phyloP scores from a whole-genome alignment of 352 stramenopile species.

The Plasmopara muralis region DNA sequence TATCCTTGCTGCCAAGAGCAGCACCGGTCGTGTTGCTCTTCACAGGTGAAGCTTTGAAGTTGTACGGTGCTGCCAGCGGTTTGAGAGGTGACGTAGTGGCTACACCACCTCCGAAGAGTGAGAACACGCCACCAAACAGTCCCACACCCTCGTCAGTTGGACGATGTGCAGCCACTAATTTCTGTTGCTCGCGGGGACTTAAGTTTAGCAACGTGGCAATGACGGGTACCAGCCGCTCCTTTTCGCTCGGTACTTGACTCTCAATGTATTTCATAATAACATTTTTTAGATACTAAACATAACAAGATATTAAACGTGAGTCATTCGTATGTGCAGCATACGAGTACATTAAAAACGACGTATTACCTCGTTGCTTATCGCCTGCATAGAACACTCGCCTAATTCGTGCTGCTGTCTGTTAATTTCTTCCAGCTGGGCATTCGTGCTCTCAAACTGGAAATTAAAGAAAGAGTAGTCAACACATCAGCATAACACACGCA shows the following conservation, averaged over 20 bases:
- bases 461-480: constrained; percentile 4
- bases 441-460: constrained; percentile 47
- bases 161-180: constrained; percentile 39
- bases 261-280: constrained; percentile 83
- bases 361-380: constrained; percentile 60
- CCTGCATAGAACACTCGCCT: constrained; percentile 28
- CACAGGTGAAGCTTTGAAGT: constrained; percentile 29
- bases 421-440: constrained; percentile 41
- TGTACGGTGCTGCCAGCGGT: constrained; percentile 41
- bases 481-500: background rate
- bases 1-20: constrained; percentile 27
- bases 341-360: background rate
- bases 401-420: constrained; percentile 54
- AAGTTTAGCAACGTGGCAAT: constrained; percentile 71
- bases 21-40: constrained; percentile 17
- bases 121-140: constrained; percentile 66
- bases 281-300: constrained; percentile 75
- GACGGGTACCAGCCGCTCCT: constrained; percentile 73
- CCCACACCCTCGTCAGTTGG: constrained; percentile 34
- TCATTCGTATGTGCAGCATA: background rate
- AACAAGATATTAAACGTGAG: constrained; percentile 5
- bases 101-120: constrained; percentile 45
- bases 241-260: constrained; percentile 64
- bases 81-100: constrained; percentile 34
- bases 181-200: constrained; percentile 58